These are phyloP conservation scores for Coniochaeta ligniaria DNA, from an alignment of 2,329 filamentous ascomycete species.

Conservation along the genomic window DNA sequence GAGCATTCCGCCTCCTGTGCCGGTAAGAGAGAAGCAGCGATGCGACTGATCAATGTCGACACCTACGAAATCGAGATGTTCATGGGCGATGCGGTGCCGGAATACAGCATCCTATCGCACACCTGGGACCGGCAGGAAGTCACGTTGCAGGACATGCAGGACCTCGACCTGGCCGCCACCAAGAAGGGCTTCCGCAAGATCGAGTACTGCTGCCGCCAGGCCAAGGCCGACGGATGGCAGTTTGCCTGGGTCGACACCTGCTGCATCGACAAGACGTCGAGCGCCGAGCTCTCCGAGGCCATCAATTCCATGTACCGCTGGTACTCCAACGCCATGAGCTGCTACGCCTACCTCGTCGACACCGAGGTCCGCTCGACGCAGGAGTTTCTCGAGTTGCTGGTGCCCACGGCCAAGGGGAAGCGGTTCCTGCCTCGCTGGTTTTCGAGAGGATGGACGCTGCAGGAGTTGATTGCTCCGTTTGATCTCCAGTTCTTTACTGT, in stretches of 20 bases:
- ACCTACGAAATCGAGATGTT: neutral
- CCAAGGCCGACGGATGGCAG: neutral
- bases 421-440: neutral
- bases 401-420: neutral
- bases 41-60: neutral
- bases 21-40: neutral
- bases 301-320: conserved; percentile 3
- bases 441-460: neutral
- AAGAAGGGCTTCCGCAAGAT: neutral
- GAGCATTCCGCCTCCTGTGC: neutral
- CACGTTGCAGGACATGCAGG: neutral
- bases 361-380: neutral
- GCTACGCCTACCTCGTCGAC: neutral
- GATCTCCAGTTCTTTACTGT: neutral
- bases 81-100: neutral
- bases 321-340: neutral
- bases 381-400: neutral
- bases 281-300: conserved; percentile 2
- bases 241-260: conserved; percentile 2
- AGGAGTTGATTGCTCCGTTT: neutral
- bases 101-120: neutral
- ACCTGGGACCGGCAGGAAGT: neutral
- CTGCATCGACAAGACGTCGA: conserved; percentile 3
- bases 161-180: neutral
- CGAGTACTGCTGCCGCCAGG: neutral